A percentile compares a stretch with the other conserved stretches of the same genome.
phyloP scores from a whole-genome alignment of 208 protist genomes.

The Tritrichomonas foetus region DNA sequence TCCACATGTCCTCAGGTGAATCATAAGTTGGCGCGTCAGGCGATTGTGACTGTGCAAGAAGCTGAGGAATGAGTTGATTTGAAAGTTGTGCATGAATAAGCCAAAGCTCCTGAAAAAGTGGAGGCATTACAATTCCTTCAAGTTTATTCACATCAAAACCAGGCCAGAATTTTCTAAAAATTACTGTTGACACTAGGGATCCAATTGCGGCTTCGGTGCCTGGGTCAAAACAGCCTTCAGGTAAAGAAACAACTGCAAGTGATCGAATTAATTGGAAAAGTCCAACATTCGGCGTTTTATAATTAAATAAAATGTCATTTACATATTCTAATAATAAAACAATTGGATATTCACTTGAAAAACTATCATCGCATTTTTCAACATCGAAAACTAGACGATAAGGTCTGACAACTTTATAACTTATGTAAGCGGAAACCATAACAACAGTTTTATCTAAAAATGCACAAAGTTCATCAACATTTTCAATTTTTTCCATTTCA shows the following conservation, averaged over 20 bases:
- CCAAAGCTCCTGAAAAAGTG: not conserved
- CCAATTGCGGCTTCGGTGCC: not conserved
- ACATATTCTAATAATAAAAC: not conserved
- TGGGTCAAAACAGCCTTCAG: not conserved
- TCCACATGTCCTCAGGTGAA: not conserved
- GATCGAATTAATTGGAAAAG: not conserved
- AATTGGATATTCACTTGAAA: not conserved
- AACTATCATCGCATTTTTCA: not conserved
- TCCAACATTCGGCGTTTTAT: not conserved
- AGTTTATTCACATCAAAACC: not conserved
- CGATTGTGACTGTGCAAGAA: not conserved
- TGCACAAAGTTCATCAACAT: not conserved
- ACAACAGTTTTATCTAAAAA: not conserved
- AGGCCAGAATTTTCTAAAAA: not conserved
- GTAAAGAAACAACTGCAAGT: not conserved
- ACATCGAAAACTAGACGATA: not conserved
- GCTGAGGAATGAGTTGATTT: not conserved
- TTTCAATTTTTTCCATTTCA: not conserved
- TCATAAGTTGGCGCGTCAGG: not conserved
- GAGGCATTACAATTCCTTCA: not conserved
- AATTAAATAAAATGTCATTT: not conserved
- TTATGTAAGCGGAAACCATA: not conserved
- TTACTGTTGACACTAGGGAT: not conserved
- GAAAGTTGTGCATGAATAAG: not conserved
- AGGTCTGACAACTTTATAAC: not conserved